A percentile compares a stretch with the other conserved stretches of the same genome.
phyloP scores from a whole-genome alignment of 805 yeast genomes.

The Starmerella riodocensis region DNA sequence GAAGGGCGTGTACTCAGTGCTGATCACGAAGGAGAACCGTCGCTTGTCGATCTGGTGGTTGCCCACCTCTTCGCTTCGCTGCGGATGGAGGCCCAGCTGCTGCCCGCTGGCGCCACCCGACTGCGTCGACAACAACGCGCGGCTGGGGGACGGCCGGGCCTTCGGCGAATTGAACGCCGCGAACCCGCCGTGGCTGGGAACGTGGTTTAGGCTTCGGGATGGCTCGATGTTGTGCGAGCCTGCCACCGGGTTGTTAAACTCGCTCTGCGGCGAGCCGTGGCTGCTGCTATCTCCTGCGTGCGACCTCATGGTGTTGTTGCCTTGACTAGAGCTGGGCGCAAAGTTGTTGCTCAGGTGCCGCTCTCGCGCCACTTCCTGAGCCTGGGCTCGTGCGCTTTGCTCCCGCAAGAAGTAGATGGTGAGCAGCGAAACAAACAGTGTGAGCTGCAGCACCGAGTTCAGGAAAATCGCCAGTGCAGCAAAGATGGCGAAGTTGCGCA shows the following conservation, averaged over 20 bases:
- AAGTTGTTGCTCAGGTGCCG: background rate
- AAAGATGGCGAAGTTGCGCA: constrained; percentile 78
- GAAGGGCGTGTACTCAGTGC: constrained; percentile 43
- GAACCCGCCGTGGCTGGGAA: background rate
- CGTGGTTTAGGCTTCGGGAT: no score
- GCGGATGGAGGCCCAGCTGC: constrained; percentile 27
- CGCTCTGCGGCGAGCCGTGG: no score
- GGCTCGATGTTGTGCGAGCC: no score
- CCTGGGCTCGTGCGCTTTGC: background rate
- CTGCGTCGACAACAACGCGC: background rate
- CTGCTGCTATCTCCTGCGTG: background rate
- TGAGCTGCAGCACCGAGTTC: constrained; percentile 66
- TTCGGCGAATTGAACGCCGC: background rate
- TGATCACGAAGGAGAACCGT: constrained; percentile 29
- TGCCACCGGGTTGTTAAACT: background rate
- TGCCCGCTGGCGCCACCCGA: constrained; percentile 31
- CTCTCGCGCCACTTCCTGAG: background rate
- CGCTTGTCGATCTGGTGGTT: constrained; percentile 11
- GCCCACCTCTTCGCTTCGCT: background rate
- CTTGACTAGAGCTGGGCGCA: background rate
- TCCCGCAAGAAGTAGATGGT: constrained; percentile 28
- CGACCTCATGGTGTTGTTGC: no score
- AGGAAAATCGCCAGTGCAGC: constrained; percentile 75
- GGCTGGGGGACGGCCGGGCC: background rate
- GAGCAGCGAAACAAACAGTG: constrained; percentile 61